Evolutionary conservation across 2,329 filamentous ascomycete genomes (phyloP), one percentile per base, ranked within the genome.

Genomic region (Nemania sp.): DNA sequence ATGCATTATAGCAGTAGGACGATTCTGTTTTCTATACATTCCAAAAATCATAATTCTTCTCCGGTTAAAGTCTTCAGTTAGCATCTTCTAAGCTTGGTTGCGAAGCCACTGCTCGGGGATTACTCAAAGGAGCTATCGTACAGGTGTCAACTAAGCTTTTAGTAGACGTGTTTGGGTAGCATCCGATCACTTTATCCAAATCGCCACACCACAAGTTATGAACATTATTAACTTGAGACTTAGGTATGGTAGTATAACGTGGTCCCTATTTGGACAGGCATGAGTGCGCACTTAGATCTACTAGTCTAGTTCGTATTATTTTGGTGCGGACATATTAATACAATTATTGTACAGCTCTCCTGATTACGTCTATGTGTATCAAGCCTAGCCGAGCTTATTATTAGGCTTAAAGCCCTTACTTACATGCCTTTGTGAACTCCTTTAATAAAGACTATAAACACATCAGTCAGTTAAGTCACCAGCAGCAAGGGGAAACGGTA

Each of bases 401-500:
- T 56, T 52, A 49, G 53, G 24, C 5, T 62, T 29, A 26, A 47
- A 62, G 0, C 68, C 66, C 3, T 57, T 65, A 1, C 53, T 75
- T 61, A 29, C 77, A 78, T 0, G 73, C 76, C 60, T 69, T 72
- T 10, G 76, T 77, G 56, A 78, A 78, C 57, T 76, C 76, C 15
- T 66, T 63, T 20, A 78, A 32, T 4, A 78, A 60, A 18, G 73
- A 75, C 76, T 78, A 66, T 24, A 15, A 24, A 22, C 18, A 5
- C 3, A 7, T 24, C 56, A 24, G 63, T 73, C 13, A 72, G 62
- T 51, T 6, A 61, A 26, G 47, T 7, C 20, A 58, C 15, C 13
- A 35, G 32, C 1, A 20, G 18, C 11, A 35, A 11, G 18, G 5
- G 22, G 22, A 11, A 2, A 8, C n/a, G 15, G 32, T 13, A 22